These are phyloP conservation scores for Kwoniella europaea DNA, from an alignment of 768 basidiomycete genomes.

Conservation along the genomic window DNA sequence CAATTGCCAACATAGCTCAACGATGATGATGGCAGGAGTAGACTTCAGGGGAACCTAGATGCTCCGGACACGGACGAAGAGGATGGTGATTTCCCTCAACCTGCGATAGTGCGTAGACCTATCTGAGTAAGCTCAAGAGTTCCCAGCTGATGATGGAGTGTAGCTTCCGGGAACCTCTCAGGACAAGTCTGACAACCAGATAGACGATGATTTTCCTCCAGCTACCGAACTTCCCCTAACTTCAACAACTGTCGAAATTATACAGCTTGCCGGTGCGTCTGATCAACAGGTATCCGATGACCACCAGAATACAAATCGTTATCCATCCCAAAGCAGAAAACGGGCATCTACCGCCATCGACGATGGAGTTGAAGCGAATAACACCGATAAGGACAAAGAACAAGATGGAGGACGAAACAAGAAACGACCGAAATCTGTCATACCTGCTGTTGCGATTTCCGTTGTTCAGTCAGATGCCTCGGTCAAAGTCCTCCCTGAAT, in stretches of 20 bases:
- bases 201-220: neutral
- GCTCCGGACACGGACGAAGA: no score
- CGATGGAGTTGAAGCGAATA: neutral
- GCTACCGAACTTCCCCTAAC: neutral
- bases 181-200: neutral
- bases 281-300: neutral
- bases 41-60: no score
- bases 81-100: no score
- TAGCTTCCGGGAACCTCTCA: no score
- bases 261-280: neutral
- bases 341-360: neutral
- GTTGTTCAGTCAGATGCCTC: no score
- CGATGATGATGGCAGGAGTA: no score
- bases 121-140: no score
- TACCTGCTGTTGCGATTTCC: no score
- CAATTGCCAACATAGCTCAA: no score
- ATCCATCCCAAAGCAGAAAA: neutral
- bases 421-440: neutral
- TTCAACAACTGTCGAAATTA: neutral
- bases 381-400: neutral
- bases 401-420: neutral
- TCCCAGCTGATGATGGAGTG: no score
- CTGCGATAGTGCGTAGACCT: no score
- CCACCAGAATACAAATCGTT: neutral
- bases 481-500: no score